Evolutionary conservation across 2,329 filamentous ascomycete species (phyloP).

Genomic region (Colletotrichum truncatum): DNA sequence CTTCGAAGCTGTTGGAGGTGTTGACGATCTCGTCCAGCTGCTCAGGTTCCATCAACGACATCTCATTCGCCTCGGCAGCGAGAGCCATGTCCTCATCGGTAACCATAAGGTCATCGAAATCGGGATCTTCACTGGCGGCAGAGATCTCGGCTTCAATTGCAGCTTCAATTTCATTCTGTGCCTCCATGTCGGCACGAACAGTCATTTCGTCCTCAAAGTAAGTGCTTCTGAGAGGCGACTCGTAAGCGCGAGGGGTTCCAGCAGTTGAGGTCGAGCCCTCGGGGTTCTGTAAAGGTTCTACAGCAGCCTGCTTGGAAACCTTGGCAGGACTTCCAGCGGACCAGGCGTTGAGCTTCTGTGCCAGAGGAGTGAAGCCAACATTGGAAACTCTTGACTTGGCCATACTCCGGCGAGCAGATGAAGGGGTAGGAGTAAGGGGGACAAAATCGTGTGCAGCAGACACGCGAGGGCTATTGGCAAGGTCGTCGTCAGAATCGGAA

Average conservation of each 20-base stretch:
- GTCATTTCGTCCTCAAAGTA: conserved; percentile 73
- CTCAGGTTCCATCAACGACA: conserved; percentile 62
- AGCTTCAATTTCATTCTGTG: conserved; percentile 41
- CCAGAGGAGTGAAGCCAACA: conserved; percentile 71
- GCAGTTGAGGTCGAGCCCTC: not conserved
- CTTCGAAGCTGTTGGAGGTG: conserved; percentile 46
- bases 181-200: conserved; percentile 45
- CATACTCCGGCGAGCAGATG: conserved; percentile 37
- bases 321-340: conserved; percentile 65
- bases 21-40: conserved; percentile 46
- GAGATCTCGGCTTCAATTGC: conserved; percentile 46
- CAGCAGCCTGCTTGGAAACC: conserved; percentile 29
- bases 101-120: conserved; percentile 56
- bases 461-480: conserved; percentile 41
- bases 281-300: not conserved
- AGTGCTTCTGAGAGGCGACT: conserved; percentile 52
- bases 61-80: conserved; percentile 66
- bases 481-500: conserved; percentile 67
- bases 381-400: conserved; percentile 40
- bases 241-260: conserved; percentile 37
- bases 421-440: conserved; percentile 54
- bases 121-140: conserved; percentile 36
- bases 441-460: conserved; percentile 33
- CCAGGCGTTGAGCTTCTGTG: conserved; percentile 70
- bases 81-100: conserved; percentile 67